Evolutionary conservation across 2,329 filamentous ascomycete species (phyloP).

Genomic region (Coleophoma crateriformis): DNA sequence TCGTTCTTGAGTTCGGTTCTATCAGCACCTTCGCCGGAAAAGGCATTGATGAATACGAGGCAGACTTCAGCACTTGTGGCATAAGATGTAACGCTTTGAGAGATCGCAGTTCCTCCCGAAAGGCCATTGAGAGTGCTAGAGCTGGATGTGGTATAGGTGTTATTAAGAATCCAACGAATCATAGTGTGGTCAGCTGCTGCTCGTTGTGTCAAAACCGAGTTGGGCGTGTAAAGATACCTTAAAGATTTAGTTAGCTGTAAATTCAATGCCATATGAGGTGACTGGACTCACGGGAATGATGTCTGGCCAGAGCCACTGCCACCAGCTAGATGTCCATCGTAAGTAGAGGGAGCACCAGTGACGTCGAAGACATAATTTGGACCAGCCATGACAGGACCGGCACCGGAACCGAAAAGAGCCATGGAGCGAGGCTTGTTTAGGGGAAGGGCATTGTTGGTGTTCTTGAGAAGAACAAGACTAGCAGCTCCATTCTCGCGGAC

Average conservation of each 20-base stretch:
- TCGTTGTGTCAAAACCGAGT: background rate
- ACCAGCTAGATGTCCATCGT: background rate
- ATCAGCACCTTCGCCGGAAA: constrained; percentile 66
- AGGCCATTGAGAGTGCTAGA: too few species aligned
- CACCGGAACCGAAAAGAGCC: background rate
- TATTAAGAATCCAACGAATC: background rate
- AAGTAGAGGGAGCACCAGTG: background rate
- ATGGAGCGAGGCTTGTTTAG: background rate
- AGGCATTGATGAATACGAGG: constrained; percentile 57
- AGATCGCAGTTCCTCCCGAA: background rate
- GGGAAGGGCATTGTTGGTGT: constrained; percentile 41
- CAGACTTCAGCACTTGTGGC: constrained; percentile 53
- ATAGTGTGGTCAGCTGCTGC: background rate
- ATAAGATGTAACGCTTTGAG: constrained; percentile 21
- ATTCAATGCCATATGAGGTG: constrained; percentile 34
- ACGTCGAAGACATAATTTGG: background rate
- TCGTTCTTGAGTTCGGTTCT: constrained; percentile 51
- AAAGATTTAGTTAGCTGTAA: background rate
- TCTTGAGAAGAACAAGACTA: constrained; percentile 51
- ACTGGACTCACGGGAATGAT: constrained; percentile 15
- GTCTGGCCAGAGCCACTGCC: constrained; percentile 55
- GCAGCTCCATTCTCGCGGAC: background rate
- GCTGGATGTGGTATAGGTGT: background rate
- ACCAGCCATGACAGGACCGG: background rate
- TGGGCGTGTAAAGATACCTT: background rate